phyloP scores from a whole-genome alignment of 2,329 filamentous ascomycete species.

The Penicillium frequentans region DNA sequence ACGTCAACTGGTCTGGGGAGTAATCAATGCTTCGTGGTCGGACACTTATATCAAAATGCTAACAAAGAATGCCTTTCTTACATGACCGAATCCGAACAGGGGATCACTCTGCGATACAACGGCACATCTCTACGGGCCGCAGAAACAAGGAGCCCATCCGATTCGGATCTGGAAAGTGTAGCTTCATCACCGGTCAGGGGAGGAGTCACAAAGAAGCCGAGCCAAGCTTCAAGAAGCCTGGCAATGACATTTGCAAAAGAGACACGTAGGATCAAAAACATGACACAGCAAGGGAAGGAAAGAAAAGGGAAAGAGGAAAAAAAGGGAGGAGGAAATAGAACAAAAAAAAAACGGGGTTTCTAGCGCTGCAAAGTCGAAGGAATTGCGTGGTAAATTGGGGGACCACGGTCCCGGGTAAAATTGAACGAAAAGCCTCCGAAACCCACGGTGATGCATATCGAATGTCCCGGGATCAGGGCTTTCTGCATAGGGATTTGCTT shows the following conservation, averaged over 20 bases:
- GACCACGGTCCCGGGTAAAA: slow-evolving; percentile 1
- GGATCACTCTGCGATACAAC: slow-evolving; percentile 1
- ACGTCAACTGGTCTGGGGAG: not conserved
- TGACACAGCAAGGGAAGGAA: not conserved
- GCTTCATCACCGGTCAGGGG: slow-evolving; percentile 11
- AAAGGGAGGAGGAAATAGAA: slow-evolving; percentile 6
- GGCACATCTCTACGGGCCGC: slow-evolving; percentile 8
- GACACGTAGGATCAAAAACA: slow-evolving; percentile 18
- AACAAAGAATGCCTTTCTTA: slow-evolving; percentile 8
- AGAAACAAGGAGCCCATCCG: slow-evolving; percentile 10
- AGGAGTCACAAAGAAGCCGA: slow-evolving; percentile 13
- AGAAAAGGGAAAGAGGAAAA: slow-evolving; percentile 1
- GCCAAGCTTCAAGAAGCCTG: slow-evolving; percentile 21
- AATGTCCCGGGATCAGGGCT: slow-evolving; percentile 24
- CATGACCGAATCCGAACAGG: slow-evolving; percentile 3
- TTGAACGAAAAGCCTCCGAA: slow-evolving; percentile 25
- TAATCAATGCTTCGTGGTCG: slow-evolving; percentile 3
- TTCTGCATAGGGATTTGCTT: slow-evolving; percentile 24
- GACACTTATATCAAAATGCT: slow-evolving; percentile 7
- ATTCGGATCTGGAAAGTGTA: slow-evolving; percentile 21
- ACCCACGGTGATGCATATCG: slow-evolving; percentile 29
- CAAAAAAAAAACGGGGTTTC: slow-evolving; percentile 30
- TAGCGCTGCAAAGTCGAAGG: slow-evolving; percentile 34
- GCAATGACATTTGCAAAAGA: slow-evolving; percentile 23
- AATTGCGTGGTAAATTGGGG: slow-evolving; percentile 17